Evolutionary conservation across 2,329 filamentous ascomycete genomes (phyloP).

Genomic region (Fusarium hostae): DNA sequence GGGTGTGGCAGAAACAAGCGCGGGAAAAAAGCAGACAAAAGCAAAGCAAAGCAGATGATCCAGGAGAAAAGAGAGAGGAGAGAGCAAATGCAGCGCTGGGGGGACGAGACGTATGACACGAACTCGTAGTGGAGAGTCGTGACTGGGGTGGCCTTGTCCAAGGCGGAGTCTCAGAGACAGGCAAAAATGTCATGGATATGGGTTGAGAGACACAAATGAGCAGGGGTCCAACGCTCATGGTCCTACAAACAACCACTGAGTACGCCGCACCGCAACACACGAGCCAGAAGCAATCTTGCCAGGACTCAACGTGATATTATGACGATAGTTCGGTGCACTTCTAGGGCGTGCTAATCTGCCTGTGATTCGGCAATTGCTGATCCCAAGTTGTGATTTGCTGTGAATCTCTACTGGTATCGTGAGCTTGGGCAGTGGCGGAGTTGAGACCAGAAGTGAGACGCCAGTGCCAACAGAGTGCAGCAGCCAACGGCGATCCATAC

Average conservation of each 20-base stretch:
- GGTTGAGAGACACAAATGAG: constrained; percentile 30
- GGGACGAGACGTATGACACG: constrained; percentile 30
- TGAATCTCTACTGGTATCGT: constrained; percentile 12
- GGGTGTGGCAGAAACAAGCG: constrained; percentile 41
- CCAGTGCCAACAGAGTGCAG: constrained; percentile 11
- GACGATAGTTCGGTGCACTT: neutral
- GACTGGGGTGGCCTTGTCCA: constrained; percentile 31
- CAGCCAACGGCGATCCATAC: constrained; percentile 25
- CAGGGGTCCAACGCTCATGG: constrained; percentile 33
- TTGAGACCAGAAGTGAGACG: constrained; percentile 25
- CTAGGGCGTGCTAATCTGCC: neutral
- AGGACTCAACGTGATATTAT: constrained; percentile 2
- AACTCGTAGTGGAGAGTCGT: constrained; percentile 29
- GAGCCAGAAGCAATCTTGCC: constrained; percentile 22
- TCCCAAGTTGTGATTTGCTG: neutral
- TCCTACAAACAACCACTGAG: constrained; percentile 34
- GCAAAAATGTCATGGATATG: constrained; percentile 21
- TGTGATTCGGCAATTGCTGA: constrained; percentile 20
- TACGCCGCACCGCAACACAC: constrained; percentile 20
- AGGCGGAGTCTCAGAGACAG: constrained; percentile 39
- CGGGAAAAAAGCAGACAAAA: constrained; percentile 23
- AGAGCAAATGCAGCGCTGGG: constrained; percentile 28
- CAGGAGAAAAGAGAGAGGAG: constrained; percentile 35
- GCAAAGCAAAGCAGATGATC: constrained; percentile 24
- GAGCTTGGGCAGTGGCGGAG: constrained; percentile 32